These are phyloP conservation scores for Aureobasidium sp. DNA, from an alignment of 2,329 filamentous ascomycete genomes.

Conservation along the genomic window DNA sequence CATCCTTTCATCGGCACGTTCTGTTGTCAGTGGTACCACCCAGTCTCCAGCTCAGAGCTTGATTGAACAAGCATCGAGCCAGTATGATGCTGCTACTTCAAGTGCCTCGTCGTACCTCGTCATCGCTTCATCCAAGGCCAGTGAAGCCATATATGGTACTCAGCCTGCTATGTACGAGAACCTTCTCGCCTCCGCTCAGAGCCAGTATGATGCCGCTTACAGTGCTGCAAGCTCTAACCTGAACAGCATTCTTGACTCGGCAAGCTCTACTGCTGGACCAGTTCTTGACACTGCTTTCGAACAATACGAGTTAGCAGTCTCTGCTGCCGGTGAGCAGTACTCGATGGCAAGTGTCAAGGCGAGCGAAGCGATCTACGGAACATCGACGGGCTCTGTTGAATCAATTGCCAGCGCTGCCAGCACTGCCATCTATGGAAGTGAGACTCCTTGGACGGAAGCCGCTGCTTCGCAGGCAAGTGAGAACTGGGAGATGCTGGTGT, in stretches of 20 bases:
- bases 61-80: constrained; percentile 25
- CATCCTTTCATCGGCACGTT: constrained; percentile 22
- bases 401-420: constrained; percentile 44
- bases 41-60: constrained; percentile 24
- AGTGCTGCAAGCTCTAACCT: constrained; percentile 28
- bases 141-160: constrained; percentile 49
- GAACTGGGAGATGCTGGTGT: constrained; percentile 58
- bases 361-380: constrained; percentile 50
- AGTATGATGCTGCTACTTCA: constrained; percentile 26
- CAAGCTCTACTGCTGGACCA: constrained; percentile 20
- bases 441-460: constrained; percentile 48
- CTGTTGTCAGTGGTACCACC: constrained; percentile 19
- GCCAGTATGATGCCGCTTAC: constrained; percentile 29
- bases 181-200: constrained; percentile 58
- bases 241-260: constrained; percentile 21
- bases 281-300: constrained; percentile 25
- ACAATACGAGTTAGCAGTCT: constrained; percentile 26
- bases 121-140: constrained; percentile 12
- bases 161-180: constrained; percentile 59
- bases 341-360: constrained; percentile 31
- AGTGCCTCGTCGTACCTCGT: constrained; percentile 20
- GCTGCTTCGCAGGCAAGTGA: constrained; percentile 50
- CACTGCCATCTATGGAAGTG: constrained; percentile 39
- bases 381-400: constrained; percentile 45
- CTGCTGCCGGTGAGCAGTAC: constrained; percentile 38